Evolutionary conservation across 805 yeast species (phyloP), one percentile per base, ranked within the genome.

Genomic region (Isabelozyma gotoi): DNA sequence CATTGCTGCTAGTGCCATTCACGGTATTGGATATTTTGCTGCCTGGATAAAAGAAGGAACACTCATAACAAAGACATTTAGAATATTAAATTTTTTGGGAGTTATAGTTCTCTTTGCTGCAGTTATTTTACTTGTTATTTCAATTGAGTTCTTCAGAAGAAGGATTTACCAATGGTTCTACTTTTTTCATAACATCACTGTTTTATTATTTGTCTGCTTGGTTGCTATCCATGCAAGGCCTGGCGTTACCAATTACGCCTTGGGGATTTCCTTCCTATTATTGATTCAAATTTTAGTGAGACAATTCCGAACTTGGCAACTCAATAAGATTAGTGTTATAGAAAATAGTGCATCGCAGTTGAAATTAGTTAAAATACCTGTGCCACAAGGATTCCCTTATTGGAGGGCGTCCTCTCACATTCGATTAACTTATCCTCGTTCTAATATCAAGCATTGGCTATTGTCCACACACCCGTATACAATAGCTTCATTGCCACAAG

Each of bases 381-480:
- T 48, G 40, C 56, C 66, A 2, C 5, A 16, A 3, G 15, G 17
- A 15, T 32, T n/a, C 8, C 34, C 45, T 6, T 19, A 19, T n/a
- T 65, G 60, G 59, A 60, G 55, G 4, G 80, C 88, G 0, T 88
- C 81, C 0, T 73, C 83, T 1, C 91, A 85, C 52, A 41, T 84
- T 2, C 64, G 90, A 50, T 46, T 82, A 2, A 73, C 77, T 3
- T 56, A 61, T 8, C 44, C 61, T 2, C 59, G 65, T 18, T 50
- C 65, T 16, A 57, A 55, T 33, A 47, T 42, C 15, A 63, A 71
- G 41, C 71, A 71, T 2, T 57, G 73, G 42, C 19, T 83, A 2
- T 57, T 68, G 4, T 82, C 92, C 6, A 68, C 85, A 2, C 91
- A 85, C 56, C 91, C 92, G 2, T 85, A 72, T 53, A 81, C 90